phyloP scores from a whole-genome alignment of 345 rosid genomes.

The Kandelia obovata region DNA sequence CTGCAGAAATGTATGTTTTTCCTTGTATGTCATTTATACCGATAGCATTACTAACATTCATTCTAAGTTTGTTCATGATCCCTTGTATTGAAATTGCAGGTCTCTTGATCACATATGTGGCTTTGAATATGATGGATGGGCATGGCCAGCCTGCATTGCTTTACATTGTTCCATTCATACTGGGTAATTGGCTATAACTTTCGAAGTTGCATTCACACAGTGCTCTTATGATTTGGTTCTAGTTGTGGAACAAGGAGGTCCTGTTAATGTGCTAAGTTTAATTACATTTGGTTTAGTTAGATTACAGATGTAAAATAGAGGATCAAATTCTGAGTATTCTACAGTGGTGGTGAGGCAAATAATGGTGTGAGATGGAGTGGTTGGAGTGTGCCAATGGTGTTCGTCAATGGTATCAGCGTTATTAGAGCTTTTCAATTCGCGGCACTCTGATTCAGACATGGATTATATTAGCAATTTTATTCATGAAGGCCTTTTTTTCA shows the following conservation, averaged over 20 bases:
- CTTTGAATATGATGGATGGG: constrained; percentile 40
- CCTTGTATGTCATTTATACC: neutral
- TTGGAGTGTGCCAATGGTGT: no score
- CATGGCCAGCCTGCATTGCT: constrained; percentile 36
- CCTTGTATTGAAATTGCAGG: constrained; percentile 16
- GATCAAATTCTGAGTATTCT: no score
- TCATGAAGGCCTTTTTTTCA: no score
- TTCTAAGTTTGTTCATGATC: neutral
- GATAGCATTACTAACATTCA: neutral
- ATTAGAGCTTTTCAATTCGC: no score
- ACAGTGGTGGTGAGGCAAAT: no score
- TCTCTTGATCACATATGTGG: constrained; percentile 29
- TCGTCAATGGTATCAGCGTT: no score
- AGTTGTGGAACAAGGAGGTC: neutral
- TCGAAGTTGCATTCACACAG: neutral
- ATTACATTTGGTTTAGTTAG: no score
- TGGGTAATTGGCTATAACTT: constrained; percentile 13
- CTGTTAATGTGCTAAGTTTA: no score
- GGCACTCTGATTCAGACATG: no score
- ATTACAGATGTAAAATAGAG: no score
- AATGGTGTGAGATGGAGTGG: no score
- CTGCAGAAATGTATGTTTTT: neutral
- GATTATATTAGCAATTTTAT: no score
- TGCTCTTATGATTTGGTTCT: neutral
- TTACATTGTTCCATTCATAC: constrained; percentile 36